phyloP scores from a whole-genome alignment of 2,329 filamentous ascomycete genomes.

The Fusarium sp. region DNA sequence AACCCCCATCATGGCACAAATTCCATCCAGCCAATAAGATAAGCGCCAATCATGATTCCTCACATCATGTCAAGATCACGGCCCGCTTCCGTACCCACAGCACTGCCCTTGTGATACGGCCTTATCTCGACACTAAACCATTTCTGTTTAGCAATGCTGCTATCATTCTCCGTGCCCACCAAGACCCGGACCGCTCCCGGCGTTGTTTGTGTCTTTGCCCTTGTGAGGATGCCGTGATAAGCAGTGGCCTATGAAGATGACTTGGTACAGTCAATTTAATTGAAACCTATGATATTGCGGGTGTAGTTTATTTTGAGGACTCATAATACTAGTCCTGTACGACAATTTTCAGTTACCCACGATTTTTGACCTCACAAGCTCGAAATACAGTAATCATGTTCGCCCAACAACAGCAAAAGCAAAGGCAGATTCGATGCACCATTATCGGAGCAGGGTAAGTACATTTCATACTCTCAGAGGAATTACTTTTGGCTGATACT shows the following conservation, averaged over 20 bases:
- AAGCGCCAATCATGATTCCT: background rate
- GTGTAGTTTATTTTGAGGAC: background rate
- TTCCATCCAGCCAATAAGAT: background rate
- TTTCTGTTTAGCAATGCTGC: fast-evolving
- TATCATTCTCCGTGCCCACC: background rate
- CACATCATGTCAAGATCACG: background rate
- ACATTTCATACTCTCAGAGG: fast-evolving
- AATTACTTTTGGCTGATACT: fast-evolving
- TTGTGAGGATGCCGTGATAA: background rate
- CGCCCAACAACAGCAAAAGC: background rate
- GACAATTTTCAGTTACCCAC: fast-evolving
- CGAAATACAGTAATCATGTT: background rate
- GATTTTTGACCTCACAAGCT: fast-evolving
- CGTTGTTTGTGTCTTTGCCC: background rate
- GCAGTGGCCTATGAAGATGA: background rate
- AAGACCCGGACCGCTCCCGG: background rate
- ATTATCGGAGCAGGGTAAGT: background rate
- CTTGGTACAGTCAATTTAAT: fast-evolving
- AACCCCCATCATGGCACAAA: too few species aligned
- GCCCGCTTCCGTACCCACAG: background rate
- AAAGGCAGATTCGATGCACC: background rate
- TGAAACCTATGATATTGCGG: background rate
- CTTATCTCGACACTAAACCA: background rate
- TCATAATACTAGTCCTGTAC: fast-evolving
- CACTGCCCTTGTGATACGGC: background rate